Base-by-base conservation (phyloP, 352 stramenopile species). In the Globisporangium paroecandrum region DNA sequence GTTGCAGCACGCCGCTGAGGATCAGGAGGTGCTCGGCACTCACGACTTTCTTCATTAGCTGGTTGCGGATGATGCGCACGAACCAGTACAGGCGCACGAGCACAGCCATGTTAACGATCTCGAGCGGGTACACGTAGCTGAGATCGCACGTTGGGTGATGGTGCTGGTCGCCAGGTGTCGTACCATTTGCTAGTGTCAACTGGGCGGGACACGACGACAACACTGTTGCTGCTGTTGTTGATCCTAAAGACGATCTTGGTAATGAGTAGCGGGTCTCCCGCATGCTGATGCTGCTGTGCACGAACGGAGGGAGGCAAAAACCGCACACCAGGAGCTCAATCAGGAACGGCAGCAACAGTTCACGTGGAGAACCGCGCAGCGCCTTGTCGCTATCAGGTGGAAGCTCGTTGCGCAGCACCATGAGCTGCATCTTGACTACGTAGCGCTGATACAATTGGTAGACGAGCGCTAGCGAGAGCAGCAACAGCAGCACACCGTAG, bases 71-170 rank as follows among this genome's bases (percentile, higher is more conserved):
- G 13, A 85, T 60, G 6, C 82, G 79, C n/a, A 71, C 71, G 61
- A 87, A 73, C 77, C 81, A 88, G 62, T 90, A 90, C 15, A 90
- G 71, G 24, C 82, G 81, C 32, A 83, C 58, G 32, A 90, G 62
- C 24, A 88, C 81, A 20, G 80, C 15, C 61, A 90, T 79, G 69
- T 90, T 90, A 27, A 87, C 47, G 6, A 90, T 80, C 70, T 90
- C 82, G 29, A 87, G 57, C 15, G 80, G 80, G 38, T 90, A 90
- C 8, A 63, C 65, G 56, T 90, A 90, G 13, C 69, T 64, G 10
- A 90, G 68, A 0, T 74, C 67, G 34, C 82, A 90, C n/a, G 61
- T 51, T 7, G 62, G 69, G 41, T 67, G 53, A 9, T 60, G 5
- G 32, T 36, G 25, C 18, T 49, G 27, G 7, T 15, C 20, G 20